These are phyloP conservation scores for Paraconiothyrium sp. DNA, from an alignment of 2,329 filamentous ascomycete genomes.

Conservation along the genomic window DNA sequence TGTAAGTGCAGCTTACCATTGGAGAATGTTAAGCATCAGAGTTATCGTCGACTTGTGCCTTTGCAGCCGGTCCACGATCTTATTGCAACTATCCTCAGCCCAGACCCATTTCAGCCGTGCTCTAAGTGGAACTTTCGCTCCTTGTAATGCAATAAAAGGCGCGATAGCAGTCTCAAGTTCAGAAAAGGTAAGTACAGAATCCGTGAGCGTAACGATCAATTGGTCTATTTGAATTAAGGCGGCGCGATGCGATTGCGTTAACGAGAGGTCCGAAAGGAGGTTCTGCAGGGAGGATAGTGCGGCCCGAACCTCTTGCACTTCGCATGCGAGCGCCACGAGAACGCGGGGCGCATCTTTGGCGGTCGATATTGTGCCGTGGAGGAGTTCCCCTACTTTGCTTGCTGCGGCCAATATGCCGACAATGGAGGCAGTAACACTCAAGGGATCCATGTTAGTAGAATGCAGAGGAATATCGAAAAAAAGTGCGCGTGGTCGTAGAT, in stretches of 20 bases:
- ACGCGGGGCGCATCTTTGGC: conserved; percentile 18
- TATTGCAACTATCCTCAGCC: conserved; percentile 4
- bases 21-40: conserved; percentile 18
- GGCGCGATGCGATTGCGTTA: conserved; percentile 13
- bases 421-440: conserved; percentile 20
- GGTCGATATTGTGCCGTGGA: conserved; percentile 9
- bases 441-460: conserved; percentile 15
- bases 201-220: conserved; percentile 18
- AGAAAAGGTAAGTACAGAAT: conserved; percentile 13
- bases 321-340: conserved; percentile 4
- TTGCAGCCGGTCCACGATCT: conserved; percentile 16
- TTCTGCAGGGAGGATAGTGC: conserved; percentile 13
- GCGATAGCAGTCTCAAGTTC: conserved; percentile 14
- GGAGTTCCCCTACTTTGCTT: conserved; percentile 8
- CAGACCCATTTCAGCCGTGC: conserved; percentile 14
- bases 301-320: conserved; percentile 12
- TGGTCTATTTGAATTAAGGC: conserved; percentile 18
- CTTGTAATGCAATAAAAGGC: conserved; percentile 3
- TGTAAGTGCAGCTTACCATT: conserved; percentile 10
- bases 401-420: conserved; percentile 20
- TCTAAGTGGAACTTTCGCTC: not conserved
- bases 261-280: conserved; percentile 13
- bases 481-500: too few relatives aligned
- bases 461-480: not conserved
- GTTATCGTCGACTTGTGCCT: conserved; percentile 12